These are phyloP conservation scores for Mallotus nudiflorus DNA, from an alignment of 345 rosid genomes.

Conservation along the genomic window DNA sequence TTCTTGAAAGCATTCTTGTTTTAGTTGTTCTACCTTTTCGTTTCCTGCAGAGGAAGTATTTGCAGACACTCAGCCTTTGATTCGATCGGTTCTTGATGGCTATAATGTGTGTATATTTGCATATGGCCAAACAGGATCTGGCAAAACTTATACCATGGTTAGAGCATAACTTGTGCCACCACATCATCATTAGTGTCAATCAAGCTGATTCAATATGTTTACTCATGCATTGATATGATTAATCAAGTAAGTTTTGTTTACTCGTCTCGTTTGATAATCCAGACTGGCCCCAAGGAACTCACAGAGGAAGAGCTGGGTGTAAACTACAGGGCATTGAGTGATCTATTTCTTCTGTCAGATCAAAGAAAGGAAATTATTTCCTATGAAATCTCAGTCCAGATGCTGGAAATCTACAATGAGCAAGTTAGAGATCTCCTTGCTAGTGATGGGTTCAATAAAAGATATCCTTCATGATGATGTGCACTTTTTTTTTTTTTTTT, in stretches of 20 bases:
- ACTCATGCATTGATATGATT: neutral
- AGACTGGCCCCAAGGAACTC: slow-evolving; percentile 34
- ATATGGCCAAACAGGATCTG: slow-evolving; percentile 40
- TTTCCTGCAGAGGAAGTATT: slow-evolving; percentile 35
- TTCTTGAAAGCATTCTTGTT: neutral
- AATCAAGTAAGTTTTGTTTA: slow-evolving; percentile 3
- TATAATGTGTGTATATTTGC: slow-evolving; percentile 39
- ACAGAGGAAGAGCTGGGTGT: slow-evolving; percentile 35
- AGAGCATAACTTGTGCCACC: slow-evolving; percentile 17
- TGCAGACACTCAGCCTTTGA: slow-evolving; percentile 36
- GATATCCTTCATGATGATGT: slow-evolving; percentile 39
- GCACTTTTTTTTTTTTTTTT: slow-evolving; percentile 11
- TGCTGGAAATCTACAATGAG: slow-evolving; percentile 39
- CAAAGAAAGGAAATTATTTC: slow-evolving; percentile 31
- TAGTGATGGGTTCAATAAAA: slow-evolving; percentile 25
- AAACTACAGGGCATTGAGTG: slow-evolving; percentile 39
- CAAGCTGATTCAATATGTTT: no score
- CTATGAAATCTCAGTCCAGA: slow-evolving; percentile 35
- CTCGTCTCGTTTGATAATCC: slow-evolving; percentile 23
- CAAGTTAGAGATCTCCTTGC: slow-evolving; percentile 36
- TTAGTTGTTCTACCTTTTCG: neutral
- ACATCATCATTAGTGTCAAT: neutral
- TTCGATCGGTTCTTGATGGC: slow-evolving; percentile 39
- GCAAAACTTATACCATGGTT: slow-evolving; percentile 38
- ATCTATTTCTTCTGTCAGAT: slow-evolving; percentile 33